Evolutionary conservation across 768 basidiomycete species (phyloP).

Genomic region (Rhizopogon roseolus): DNA sequence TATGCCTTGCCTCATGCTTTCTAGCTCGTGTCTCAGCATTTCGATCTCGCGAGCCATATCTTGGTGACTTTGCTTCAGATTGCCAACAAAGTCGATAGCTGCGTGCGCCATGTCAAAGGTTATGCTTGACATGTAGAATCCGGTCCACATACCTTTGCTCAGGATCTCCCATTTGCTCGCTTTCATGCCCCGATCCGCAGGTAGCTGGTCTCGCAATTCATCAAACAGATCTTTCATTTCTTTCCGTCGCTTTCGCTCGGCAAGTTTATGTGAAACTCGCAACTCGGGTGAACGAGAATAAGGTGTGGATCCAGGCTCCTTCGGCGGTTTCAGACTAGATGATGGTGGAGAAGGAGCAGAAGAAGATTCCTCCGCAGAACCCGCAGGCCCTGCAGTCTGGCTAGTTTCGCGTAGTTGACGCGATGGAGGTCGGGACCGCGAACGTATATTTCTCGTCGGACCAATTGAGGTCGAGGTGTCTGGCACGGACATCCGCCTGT

Average conservation of each 20-base stretch:
- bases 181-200: constrained; percentile 91
- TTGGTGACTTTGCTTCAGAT: constrained; percentile 72
- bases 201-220: constrained; percentile 88
- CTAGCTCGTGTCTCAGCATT: constrained; percentile 71
- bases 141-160: constrained; percentile 69
- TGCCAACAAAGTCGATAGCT: constrained; percentile 87
- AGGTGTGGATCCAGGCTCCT: constrained; percentile 61
- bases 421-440: constrained; percentile 69
- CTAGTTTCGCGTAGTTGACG: constrained; percentile 46
- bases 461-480: constrained; percentile 44
- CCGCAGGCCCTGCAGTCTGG: constrained; percentile 29
- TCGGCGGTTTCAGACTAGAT: constrained; percentile 31
- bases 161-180: constrained; percentile 99
- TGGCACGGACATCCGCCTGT: constrained; percentile 77
- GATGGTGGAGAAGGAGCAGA: constrained; percentile 31
- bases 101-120: constrained; percentile 3
- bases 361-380: constrained; percentile 36
- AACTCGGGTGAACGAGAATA: constrained; percentile 96
- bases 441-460: constrained; percentile 52
- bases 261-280: constrained; percentile 93
- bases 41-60: constrained; percentile 80
- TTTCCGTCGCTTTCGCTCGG: constrained; percentile 93
- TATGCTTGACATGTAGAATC: neutral
- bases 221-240: constrained; percentile 99
- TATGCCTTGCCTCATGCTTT: constrained; percentile 53